Evolutionary conservation across 495 filamentous ascomycete species (phyloP), one percentile per base, ranked within the genome.

Genomic region (Jackrogersella multiformis): DNA sequence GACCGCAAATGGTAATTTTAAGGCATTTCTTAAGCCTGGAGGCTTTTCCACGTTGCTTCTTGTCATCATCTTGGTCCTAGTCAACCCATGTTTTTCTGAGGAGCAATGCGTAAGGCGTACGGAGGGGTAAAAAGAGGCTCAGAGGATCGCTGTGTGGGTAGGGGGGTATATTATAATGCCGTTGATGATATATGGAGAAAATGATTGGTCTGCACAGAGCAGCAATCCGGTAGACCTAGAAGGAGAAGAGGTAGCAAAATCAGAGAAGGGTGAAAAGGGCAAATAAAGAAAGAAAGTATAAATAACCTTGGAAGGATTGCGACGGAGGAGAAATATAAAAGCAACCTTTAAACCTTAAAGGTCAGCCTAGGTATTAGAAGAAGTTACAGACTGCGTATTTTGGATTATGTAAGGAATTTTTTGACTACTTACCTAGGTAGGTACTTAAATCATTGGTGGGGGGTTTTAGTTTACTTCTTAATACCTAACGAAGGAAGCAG

Each of bases 1-100:
- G 51, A 38, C 72, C 67, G 60, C 61, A 74, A 73, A 57, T 70
- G 66, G 72, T 8, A 74, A 74, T 67, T 45, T 38, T 35, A 44
- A 15, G 23, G 35, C 26, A 16, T 26, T 20, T 30, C 48, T 62
- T 42, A 18, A 20, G 34, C 18, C 24, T 53, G 34, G 23, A 30
- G 20, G 41, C 38, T 63, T 57, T 51, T 28, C 42, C 16, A 44
- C 44, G 26, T 45, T 59, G 46, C 53, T 28, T 51, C 35, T 59
- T 60, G 10, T 38, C 44, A 9, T 16, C 32, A 53, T 46, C 21
- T 55, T 39, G 9, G 42, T 56, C 52, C 12, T 52, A 51, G 48
- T 59, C 45, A 41, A 60, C 16, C 30, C 38, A 24, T 28, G 54
- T 64, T 44, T 64, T 39, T 24, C 44, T 23, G 10, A 46, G 23